Percentiles rank a stretch among this genome's conserved stretches.
These are phyloP conservation scores for Iris pallida DNA, from an alignment of 116 monocot genomes.

Conservation along the genomic window DNA sequence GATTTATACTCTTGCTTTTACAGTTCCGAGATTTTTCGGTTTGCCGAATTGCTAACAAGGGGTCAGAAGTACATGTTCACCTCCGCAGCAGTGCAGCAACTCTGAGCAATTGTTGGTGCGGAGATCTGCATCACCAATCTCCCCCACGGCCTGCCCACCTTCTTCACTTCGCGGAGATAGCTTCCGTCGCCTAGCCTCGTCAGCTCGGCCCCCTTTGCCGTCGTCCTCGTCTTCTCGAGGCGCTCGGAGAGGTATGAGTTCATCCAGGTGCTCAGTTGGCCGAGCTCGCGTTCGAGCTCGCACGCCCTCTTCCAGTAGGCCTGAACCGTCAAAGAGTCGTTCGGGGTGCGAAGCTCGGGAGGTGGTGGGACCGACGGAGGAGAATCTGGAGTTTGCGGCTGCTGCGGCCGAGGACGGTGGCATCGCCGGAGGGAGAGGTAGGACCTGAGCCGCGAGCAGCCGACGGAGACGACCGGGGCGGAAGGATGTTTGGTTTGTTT, in stretches of 20 bases:
- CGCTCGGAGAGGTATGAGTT: background rate
- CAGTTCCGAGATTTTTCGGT: no score
- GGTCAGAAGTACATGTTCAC: background rate
- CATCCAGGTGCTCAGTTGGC: constrained; percentile 13
- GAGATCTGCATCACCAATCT: constrained; percentile 38
- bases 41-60: no score
- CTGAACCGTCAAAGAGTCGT: background rate
- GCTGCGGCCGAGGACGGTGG: background rate
- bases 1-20: no score
- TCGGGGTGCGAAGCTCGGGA: background rate
- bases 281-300: constrained; percentile 28
- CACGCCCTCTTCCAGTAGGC: constrained; percentile 18
- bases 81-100: constrained; percentile 20
- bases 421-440: constrained; percentile 5
- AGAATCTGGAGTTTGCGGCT: background rate
- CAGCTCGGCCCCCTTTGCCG: background rate
- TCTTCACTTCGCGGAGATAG: constrained; percentile 22
- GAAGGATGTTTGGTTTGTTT: constrained; percentile 8
- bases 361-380: background rate
- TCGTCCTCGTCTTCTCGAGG: background rate
- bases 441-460: constrained; percentile 28
- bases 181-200: constrained; percentile 26
- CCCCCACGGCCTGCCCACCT: constrained; percentile 14
- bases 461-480: constrained; percentile 10
- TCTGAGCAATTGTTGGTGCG: constrained; percentile 23